Evolutionary conservation across 2,329 filamentous ascomycete genomes (phyloP).

Genomic region (Xylaria sp.): DNA sequence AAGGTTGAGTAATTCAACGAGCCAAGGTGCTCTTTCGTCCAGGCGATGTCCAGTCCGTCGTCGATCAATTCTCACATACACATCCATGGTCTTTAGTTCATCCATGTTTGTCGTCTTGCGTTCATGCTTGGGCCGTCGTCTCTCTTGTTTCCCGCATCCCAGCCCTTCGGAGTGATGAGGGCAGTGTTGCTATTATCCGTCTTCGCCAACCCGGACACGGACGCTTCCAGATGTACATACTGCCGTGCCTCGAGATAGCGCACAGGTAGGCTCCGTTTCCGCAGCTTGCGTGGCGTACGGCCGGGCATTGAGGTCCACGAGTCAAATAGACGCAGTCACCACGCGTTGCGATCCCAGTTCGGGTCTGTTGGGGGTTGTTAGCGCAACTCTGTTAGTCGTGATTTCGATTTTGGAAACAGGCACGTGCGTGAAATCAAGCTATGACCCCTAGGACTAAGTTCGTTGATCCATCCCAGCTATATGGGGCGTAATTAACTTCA

Average conservation of each 20-base stretch:
- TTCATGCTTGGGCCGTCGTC: neutral
- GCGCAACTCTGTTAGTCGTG: neutral
- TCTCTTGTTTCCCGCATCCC: constrained; percentile 14
- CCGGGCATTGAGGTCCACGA: constrained; percentile 46
- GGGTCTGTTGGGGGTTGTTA: constrained; percentile 65
- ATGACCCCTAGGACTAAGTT: neutral
- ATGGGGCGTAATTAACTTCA: neutral
- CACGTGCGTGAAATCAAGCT: neutral
- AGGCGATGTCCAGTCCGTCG: neutral
- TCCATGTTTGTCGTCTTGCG: neutral
- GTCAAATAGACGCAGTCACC: constrained; percentile 66
- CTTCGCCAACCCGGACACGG: constrained; percentile 1
- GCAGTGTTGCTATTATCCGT: constrained; percentile 12
- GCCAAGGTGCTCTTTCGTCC: neutral
- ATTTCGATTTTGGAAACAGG: neutral
- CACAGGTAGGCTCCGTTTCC: constrained; percentile 54
- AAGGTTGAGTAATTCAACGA: neutral
- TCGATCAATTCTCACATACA: neutral
- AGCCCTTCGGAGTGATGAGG: constrained; percentile 5
- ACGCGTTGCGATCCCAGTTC: constrained; percentile 91
- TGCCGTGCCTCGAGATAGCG: constrained; percentile 45
- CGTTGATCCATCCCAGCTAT: neutral
- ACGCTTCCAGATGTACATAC: constrained; percentile 43
- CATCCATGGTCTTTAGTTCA: neutral
- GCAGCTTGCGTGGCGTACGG: constrained; percentile 56